Evolutionary conservation across 2,329 filamentous ascomycete genomes (phyloP), one percentile per base, ranked within the genome.

Genomic region (Fusarium xylarioides): DNA sequence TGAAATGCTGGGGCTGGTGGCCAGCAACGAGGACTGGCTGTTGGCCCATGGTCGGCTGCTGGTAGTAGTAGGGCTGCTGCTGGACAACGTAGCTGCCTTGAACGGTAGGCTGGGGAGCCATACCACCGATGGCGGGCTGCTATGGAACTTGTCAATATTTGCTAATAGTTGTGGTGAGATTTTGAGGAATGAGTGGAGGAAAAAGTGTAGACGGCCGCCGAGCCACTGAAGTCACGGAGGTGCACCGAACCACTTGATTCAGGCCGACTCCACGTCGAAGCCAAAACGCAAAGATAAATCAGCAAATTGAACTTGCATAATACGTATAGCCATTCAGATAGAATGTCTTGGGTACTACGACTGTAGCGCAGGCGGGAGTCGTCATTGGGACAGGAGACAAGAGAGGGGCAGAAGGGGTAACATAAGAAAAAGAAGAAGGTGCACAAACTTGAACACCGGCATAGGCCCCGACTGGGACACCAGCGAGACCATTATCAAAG

Each of bases 401-500:
- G 47, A 67, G 43, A 37, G 68, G 62, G 56, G 74, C 50, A 66
- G 78, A 52, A 68, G 78, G 55, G 70, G 76, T 62, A 77, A 80
- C 66, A 75, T 79, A 75, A 40, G 77, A 75, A 59, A 68, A 64
- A 74, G 75, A 70, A 74, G 75, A 70, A 71, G 50, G 35, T 54
- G 23, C 14, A 54, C 50, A 54, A 30, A 54, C 50, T 54, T 54
- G 50, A 42, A 54, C 35, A 54, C 35, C 50, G 26, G 58, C 30
- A 62, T 78, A 77, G 63, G 74, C 64, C 81, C 79, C 77, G 75
- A 83, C 80, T 79, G 79, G 79, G 77, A 76, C 67, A 74, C 78
- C 73, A 70, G 78, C 70, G 44, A 78, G 56, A 34, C 78, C 78
- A 47, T 76, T 79, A 74, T 90, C 88, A 73, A 82, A 83, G 47